A percentile compares a stretch with the other conserved stretches of the same genome.
These are phyloP conservation scores for Podaxis pistillaris DNA, from an alignment of 768 basidiomycete species.

Conservation along the genomic window DNA sequence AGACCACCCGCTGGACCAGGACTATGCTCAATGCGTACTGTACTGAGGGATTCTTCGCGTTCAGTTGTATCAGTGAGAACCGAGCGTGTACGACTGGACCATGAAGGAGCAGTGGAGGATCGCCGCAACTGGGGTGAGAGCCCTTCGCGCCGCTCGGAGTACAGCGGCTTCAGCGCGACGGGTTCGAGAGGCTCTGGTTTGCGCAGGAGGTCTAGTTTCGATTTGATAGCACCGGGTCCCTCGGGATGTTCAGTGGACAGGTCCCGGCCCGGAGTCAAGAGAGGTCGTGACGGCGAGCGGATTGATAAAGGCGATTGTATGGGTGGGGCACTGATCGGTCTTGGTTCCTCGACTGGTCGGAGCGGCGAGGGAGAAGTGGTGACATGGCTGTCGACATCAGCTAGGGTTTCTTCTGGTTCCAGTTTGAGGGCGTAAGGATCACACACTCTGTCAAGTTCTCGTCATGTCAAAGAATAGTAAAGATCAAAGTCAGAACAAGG, in stretches of 20 bases:
- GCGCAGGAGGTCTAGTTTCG: not conserved
- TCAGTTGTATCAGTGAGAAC: constrained; percentile 12
- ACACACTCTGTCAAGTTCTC: not conserved
- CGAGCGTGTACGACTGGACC: not conserved
- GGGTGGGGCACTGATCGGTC: not conserved
- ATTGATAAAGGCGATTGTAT: not conserved
- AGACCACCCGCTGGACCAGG: constrained; percentile 17
- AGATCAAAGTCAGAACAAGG: not conserved
- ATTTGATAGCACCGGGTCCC: not conserved
- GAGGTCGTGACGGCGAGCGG: not conserved
- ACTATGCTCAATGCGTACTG: constrained; percentile 6
- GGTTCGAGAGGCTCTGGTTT: not conserved
- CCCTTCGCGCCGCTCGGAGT: not conserved
- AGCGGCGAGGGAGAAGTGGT: not conserved
- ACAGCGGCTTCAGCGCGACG: not conserved
- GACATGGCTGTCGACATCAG: not conserved
- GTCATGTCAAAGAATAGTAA: not conserved
- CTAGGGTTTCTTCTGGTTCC: constrained; percentile 2
- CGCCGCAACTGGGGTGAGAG: not conserved
- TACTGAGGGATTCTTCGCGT: constrained; percentile 9
- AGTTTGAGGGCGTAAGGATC: not conserved
- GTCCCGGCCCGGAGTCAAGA: not conserved
- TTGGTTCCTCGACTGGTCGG: not conserved
- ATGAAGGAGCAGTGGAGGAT: not conserved
- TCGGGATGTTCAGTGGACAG: not conserved